phyloP scores from a whole-genome alignment of 345 rosid species.

The Dipteronia sinensis region DNA sequence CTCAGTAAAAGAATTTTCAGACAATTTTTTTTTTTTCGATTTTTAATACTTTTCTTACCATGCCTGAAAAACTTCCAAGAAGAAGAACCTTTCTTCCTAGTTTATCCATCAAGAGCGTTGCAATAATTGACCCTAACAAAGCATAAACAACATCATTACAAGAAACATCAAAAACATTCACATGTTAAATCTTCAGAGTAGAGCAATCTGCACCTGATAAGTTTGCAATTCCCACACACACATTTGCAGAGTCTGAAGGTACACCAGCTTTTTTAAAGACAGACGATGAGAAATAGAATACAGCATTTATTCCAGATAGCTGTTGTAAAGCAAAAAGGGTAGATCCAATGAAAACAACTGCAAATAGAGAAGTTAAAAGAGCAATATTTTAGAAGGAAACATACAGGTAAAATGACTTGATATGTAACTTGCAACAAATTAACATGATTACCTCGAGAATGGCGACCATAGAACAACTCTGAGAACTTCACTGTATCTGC shows the following conservation, averaged over 20 bases:
- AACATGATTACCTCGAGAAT: constrained; percentile 57
- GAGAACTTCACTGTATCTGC: constrained; percentile 59
- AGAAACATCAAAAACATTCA: constrained; percentile 22
- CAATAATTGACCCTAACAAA: constrained; percentile 67
- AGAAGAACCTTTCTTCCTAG: constrained; percentile 89
- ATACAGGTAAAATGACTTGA: not conserved
- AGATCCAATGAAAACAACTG: constrained; percentile 97
- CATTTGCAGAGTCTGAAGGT: constrained; percentile 84
- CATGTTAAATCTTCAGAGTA: constrained; percentile 12
- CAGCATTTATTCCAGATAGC: constrained; percentile 94
- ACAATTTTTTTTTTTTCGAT: not conserved
- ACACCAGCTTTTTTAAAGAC: constrained; percentile 90
- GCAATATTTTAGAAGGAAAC: constrained; percentile 34
- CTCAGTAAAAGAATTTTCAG: not conserved
- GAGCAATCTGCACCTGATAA: constrained; percentile 56
- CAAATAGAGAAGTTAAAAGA: constrained; percentile 48
- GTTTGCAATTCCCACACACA: constrained; percentile 80
- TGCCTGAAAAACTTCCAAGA: constrained; percentile 86
- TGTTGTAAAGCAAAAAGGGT: constrained; percentile 95
- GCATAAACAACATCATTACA: constrained; percentile 20
- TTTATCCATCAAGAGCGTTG: constrained; percentile 88
- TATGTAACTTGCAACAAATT: constrained; percentile 22
- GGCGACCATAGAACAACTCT: constrained; percentile 69
- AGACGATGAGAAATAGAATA: constrained; percentile 93
- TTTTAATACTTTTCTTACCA: constrained; percentile 50